Evolutionary conservation across 306 rosid genomes (phyloP), one percentile per base, ranked within the genome.

Genomic region (Inga laurina): DNA sequence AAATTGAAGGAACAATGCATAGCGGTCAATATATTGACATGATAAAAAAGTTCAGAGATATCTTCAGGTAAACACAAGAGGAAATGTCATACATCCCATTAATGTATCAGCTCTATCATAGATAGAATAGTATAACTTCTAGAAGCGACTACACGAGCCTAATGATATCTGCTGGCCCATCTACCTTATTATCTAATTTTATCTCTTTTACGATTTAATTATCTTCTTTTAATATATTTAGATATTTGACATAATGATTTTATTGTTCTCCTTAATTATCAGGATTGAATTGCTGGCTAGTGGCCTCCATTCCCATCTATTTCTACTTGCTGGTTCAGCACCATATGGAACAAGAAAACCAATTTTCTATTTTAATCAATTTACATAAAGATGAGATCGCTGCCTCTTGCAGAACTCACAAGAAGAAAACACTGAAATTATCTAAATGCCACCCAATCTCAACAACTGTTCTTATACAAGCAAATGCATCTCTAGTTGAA

Each of bases 1-100:
- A 74, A 34, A 11, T 48, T 59, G 64, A 82, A 75, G 46, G 66
- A 62, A 82, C 68, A 62, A 59, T 45, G 52, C 41, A 45, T 39
- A 46, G 12, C 24, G 15, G 41, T 46, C 37, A 24, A 5, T 71
- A 22, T 1, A 44, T 11, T 44, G 56, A 19, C 39, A 45, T 22
- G 18, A 45, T 2, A 71, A 43, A n/a, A n/a, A 41, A 30, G 45
- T 37, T 69, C 30, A 69, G 75, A 71, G 6, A 43, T 21, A 71
- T 43, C 10, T 43, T 43, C 54, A 71, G 13, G 75, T 65, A 13
- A 65, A 32, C 32, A 70, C 12, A 45, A 24, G 16, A 72, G 56
- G 18, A 22, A 45, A 72, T 72, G 19, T 2, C 76, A 70, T 71
- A 22, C 37, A 72, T 72, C 76, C 21, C 21, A 37, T 8, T 12